Conservation (phyloP, 2,329 filamentous ascomycete genomes). For the Metarhizium rileyi region DNA sequence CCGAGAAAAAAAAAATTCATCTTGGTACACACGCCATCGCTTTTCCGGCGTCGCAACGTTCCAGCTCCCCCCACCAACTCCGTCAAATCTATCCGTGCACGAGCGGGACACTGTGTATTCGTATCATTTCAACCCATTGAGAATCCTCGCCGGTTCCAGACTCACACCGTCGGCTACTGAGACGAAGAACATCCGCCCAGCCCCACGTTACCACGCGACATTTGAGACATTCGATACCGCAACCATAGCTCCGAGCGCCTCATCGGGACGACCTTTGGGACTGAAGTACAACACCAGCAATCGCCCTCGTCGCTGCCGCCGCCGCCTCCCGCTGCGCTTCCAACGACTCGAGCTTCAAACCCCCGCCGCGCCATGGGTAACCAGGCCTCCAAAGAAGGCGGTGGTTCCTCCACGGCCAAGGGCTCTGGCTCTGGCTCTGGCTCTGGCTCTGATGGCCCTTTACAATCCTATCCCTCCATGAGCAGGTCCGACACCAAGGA, state of each 20-base stretch:
- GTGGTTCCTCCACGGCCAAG: conserved; percentile 37
- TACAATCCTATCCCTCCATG: conserved; percentile 87
- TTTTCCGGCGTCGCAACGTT: background rate
- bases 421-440: conserved; percentile 34
- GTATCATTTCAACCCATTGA: background rate
- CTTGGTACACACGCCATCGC: conserved; percentile 1
- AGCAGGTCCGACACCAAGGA: conserved; percentile 89
- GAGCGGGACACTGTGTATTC: background rate
- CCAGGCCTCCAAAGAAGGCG: conserved; percentile 55
- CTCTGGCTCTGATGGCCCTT: conserved; percentile 32
- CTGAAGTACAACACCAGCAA: conserved; percentile 5
- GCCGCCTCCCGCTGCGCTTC: conserved; percentile 10
- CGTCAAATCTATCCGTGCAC: background rate
- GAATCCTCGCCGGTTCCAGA: background rate
- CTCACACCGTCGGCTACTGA: conserved; percentile 9
- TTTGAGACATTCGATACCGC: conserved; percentile 17
- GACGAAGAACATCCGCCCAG: conserved; percentile 8
- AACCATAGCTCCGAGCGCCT: conserved; percentile 1
- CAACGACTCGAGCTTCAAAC: background rate
- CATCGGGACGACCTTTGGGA: background rate
- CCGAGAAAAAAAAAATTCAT: background rate
- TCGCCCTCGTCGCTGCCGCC: conserved; percentile 1
- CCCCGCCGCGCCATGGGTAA: conserved; percentile 54
- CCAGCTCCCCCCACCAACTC: background rate
- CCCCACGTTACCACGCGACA: conserved; percentile 18